phyloP scores from a whole-genome alignment of 192 early-diverging fungal genomes.

The Rhizophagus clarus region DNA sequence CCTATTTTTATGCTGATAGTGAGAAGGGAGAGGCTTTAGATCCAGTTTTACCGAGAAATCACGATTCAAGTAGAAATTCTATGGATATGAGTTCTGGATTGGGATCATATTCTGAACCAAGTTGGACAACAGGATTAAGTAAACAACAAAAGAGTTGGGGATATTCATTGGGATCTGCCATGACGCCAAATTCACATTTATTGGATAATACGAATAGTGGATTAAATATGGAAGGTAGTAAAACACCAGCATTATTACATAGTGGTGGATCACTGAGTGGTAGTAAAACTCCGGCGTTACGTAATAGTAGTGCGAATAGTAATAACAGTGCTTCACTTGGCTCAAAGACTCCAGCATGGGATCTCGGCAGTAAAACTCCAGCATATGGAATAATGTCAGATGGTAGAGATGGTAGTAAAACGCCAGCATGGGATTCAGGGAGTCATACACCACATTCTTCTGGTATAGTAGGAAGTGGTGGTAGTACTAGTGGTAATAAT shows the following conservation, averaged over 20 bases:
- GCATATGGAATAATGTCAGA: slow-evolving; percentile 36
- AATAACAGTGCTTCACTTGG: slow-evolving; percentile 44
- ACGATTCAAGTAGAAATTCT: slow-evolving; percentile 29
- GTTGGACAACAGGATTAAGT: slow-evolving; percentile 8
- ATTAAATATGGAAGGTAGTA: slow-evolving; percentile 57
- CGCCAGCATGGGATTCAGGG: slow-evolving; percentile 58
- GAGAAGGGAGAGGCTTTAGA: neutral
- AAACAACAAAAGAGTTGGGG: slow-evolving; percentile 20
- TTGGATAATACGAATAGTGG: slow-evolving; percentile 43
- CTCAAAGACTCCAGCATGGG: slow-evolving; percentile 69
- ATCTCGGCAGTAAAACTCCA: slow-evolving; percentile 56
- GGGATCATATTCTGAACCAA: slow-evolving; percentile 32
- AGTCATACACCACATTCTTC: slow-evolving; percentile 54
- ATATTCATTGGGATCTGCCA: slow-evolving; percentile 52
- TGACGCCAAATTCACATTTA: slow-evolving; percentile 55
- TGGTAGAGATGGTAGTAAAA: slow-evolving; percentile 47
- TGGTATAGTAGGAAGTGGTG: slow-evolving; percentile 43
- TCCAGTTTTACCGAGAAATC: neutral
- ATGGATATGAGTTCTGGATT: slow-evolving; percentile 40
- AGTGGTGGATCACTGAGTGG: slow-evolving; percentile 49
- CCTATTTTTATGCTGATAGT: neutral
- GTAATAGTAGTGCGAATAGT: slow-evolving; percentile 44
- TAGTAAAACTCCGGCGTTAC: slow-evolving; percentile 48
- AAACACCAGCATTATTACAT: slow-evolving; percentile 45
- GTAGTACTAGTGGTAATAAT: slow-evolving; percentile 56